Evolutionary conservation across 129 eudicot species (phyloP).

Genomic region (Lactuca saligna): DNA sequence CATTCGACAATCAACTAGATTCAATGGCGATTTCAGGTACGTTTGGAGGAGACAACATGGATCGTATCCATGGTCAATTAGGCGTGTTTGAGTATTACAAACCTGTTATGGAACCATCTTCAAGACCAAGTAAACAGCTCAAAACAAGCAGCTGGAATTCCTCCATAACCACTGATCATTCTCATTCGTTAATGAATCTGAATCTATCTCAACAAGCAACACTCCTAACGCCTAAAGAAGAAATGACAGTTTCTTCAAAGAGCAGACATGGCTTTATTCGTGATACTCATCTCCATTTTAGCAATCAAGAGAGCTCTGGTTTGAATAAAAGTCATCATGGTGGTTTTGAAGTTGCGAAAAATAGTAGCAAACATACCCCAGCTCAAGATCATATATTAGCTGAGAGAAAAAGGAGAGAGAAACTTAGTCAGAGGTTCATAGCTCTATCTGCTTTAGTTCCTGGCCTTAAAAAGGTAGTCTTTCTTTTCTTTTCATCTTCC

Average conservation of each 20-base stretch:
- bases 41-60: slow-evolving; percentile 33
- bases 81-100: slow-evolving; percentile 35
- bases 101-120: slow-evolving; percentile 36
- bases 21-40: slow-evolving; percentile 29
- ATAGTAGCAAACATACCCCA: slow-evolving; percentile 36
- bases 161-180: slow-evolving; percentile 31
- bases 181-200: slow-evolving; percentile 34
- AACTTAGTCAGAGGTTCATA: slow-evolving; percentile 67
- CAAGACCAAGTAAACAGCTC: slow-evolving; percentile 55
- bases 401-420: slow-evolving; percentile 85
- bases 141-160: slow-evolving; percentile 49
- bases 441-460: slow-evolving; percentile 77
- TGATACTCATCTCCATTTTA: slow-evolving; percentile 8
- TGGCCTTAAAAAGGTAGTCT: slow-evolving; percentile 66
- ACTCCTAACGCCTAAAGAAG: slow-evolving; percentile 55
- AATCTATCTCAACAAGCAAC: slow-evolving; percentile 27
- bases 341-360: slow-evolving; percentile 45
- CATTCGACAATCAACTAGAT: slow-evolving; percentile 48
- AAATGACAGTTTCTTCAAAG: slow-evolving; percentile 41
- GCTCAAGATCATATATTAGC: slow-evolving; percentile 80
- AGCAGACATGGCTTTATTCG: slow-evolving; percentile 29
- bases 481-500: not conserved
- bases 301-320: slow-evolving; percentile 23
- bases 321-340: slow-evolving; percentile 28
- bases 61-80: slow-evolving; percentile 22